phyloP scores from a whole-genome alignment of 208 protist species.

The Lotmaria passim region DNA sequence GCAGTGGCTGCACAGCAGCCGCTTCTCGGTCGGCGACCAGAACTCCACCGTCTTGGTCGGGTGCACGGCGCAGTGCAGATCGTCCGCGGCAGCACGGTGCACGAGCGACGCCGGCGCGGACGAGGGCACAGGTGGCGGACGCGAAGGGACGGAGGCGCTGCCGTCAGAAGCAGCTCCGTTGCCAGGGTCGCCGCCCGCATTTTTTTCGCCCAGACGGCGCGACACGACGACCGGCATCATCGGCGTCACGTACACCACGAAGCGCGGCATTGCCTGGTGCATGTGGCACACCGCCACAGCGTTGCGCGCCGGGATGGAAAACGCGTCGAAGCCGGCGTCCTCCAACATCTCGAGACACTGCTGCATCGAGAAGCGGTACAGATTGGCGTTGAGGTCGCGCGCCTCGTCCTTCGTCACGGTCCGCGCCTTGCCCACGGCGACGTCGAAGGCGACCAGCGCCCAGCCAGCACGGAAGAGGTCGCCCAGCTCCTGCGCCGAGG shows the following conservation, averaged over 20 bases:
- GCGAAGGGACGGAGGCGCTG: not conserved
- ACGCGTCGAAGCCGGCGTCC: constrained; percentile 68
- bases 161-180: constrained; percentile 3
- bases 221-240: constrained; percentile 28
- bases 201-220: constrained; percentile 14
- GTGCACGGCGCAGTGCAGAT: constrained; percentile 52
- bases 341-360: constrained; percentile 71
- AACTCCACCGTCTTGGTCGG: constrained; percentile 74
- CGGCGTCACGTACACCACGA: constrained; percentile 45
- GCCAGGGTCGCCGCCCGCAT: not conserved
- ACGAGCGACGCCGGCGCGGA: constrained; percentile 1
- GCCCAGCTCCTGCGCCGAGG: constrained; percentile 20
- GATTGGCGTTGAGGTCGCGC: constrained; percentile 44
- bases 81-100: constrained; percentile 4
- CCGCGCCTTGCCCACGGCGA: constrained; percentile 45
- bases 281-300: constrained; percentile 60
- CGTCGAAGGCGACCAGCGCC: constrained; percentile 68
- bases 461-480: constrained; percentile 40
- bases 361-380: constrained; percentile 55
- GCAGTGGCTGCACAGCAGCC: constrained; percentile 76
- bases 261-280: constrained; percentile 53
- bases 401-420: constrained; percentile 55
- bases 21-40: constrained; percentile 72
- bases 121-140: not conserved
- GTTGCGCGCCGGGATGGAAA: constrained; percentile 44